Conservation (phyloP, 352 stramenopile genomes). For the Phytophthora sansomeana region DNA sequence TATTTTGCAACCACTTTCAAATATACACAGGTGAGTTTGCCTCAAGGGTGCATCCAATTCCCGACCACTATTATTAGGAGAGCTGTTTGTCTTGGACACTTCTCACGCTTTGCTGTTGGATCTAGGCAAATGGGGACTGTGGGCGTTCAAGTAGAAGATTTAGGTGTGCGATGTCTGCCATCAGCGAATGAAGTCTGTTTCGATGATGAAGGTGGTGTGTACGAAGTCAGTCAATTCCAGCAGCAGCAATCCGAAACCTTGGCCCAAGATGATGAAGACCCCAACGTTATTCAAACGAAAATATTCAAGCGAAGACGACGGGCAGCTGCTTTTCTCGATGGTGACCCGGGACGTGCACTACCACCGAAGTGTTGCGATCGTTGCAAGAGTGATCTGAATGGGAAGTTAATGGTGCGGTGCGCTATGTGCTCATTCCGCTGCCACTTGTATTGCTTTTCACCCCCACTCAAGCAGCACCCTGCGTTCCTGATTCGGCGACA, state of each 20-base stretch:
- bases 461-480: constrained; percentile 69
- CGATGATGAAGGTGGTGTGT: constrained; percentile 2
- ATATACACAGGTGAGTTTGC: constrained; percentile 7
- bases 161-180: background rate
- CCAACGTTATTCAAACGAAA: constrained; percentile 25
- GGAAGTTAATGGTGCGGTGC: constrained; percentile 68
- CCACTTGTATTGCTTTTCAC: constrained; percentile 77
- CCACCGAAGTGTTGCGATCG: constrained; percentile 46
- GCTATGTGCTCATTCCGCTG: constrained; percentile 56
- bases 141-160: constrained; percentile 22
- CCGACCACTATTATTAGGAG: constrained; percentile 26
- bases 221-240: background rate
- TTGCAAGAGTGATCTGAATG: constrained; percentile 75
- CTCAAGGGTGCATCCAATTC: background rate
- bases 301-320: constrained; percentile 35
- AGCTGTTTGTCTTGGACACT: background rate
- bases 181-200: background rate
- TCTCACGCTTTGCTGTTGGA: background rate
- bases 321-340: constrained; percentile 14
- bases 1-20: constrained; percentile 9
- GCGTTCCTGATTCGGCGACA: constrained; percentile 39
- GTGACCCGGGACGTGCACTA: constrained; percentile 9
- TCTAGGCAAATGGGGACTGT: constrained; percentile 19
- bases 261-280: constrained; percentile 11
- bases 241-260: background rate